Evolutionary conservation across 169 alveolate species (phyloP).

Genomic region (Cryptosporidium canis): DNA sequence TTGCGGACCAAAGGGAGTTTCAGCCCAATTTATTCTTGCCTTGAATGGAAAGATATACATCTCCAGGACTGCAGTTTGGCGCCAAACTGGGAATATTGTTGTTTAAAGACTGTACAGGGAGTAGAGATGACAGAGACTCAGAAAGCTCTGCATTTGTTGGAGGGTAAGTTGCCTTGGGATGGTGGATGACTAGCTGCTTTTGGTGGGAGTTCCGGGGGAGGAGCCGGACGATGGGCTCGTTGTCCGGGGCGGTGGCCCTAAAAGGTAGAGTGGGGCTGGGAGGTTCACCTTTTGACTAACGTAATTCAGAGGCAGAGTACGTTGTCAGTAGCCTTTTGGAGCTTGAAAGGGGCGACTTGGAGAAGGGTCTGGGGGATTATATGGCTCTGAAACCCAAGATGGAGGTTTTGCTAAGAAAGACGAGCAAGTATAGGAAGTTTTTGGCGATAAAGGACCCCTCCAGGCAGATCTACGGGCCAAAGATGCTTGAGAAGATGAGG

Average conservation of each 20-base stretch:
- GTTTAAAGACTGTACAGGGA: neutral
- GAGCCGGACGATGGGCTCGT: neutral
- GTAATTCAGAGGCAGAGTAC: slow-evolving; percentile 24
- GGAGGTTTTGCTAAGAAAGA: slow-evolving; percentile 17
- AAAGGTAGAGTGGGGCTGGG: neutral
- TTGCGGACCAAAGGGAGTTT: neutral
- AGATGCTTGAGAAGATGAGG: slow-evolving; percentile 61
- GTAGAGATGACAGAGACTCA: slow-evolving; percentile 53
- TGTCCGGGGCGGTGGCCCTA: neutral
- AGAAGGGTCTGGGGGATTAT: slow-evolving; percentile 20
- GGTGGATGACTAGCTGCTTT: neutral
- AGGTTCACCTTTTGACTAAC: neutral
- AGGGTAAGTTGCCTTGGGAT: slow-evolving; percentile 12
- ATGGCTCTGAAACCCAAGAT: slow-evolving; percentile 15
- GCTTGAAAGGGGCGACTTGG: slow-evolving; percentile 4
- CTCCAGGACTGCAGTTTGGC: too few species aligned
- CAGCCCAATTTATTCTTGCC: neutral
- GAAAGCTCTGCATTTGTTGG: slow-evolving; percentile 34
- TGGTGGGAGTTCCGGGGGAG: neutral
- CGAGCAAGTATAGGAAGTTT: slow-evolving; percentile 41
- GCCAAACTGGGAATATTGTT: slow-evolving; percentile 11
- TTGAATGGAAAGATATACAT: too few species aligned
- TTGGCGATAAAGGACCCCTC: slow-evolving; percentile 23
- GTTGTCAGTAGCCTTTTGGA: slow-evolving; percentile 11
- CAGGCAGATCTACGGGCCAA: slow-evolving; percentile 64